phyloP scores from a whole-genome alignment of 768 basidiomycete genomes.

The Tubosaeta sp. region DNA sequence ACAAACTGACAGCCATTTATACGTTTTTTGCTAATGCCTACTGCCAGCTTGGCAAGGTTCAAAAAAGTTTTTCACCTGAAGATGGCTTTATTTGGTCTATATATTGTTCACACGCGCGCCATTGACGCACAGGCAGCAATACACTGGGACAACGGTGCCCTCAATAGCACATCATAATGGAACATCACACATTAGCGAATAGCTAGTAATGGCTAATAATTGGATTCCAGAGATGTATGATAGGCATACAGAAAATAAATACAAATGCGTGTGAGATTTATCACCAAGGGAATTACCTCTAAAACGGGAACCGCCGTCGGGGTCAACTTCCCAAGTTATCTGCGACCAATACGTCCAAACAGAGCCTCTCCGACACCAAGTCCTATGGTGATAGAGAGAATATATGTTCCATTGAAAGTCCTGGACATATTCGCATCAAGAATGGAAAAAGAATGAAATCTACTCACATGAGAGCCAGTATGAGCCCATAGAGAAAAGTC shows the following conservation, averaged over 20 bases:
- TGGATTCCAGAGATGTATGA: too few species aligned
- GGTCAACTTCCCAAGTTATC: background rate
- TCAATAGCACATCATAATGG: too few species aligned
- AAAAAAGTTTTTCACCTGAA: slow-evolving; percentile 8
- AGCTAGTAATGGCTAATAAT: too few species aligned
- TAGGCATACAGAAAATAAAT: background rate
- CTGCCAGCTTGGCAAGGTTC: background rate
- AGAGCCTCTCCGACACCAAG: slow-evolving; percentile 72
- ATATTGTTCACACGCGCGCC: background rate
- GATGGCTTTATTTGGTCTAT: slow-evolving; percentile 20
- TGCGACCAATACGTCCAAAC: slow-evolving; percentile 53
- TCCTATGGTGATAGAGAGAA: slow-evolving; percentile 69
- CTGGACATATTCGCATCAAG: slow-evolving; percentile 36
- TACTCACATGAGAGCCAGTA: slow-evolving; percentile 78
- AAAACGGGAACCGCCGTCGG: background rate
- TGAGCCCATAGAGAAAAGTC: slow-evolving; percentile 64
- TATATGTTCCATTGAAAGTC: slow-evolving; percentile 79
- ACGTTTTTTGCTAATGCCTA: background rate
- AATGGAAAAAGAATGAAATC: background rate
- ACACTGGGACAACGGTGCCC: too few species aligned
- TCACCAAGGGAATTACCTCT: background rate
- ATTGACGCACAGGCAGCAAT: background rate
- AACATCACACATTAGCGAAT: too few species aligned
- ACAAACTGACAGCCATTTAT: slow-evolving; percentile 5
- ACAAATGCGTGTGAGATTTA: background rate